Base-by-base conservation (phyloP, 1,139 yeast species). In the Lodderomyces beijingensis region DNA sequence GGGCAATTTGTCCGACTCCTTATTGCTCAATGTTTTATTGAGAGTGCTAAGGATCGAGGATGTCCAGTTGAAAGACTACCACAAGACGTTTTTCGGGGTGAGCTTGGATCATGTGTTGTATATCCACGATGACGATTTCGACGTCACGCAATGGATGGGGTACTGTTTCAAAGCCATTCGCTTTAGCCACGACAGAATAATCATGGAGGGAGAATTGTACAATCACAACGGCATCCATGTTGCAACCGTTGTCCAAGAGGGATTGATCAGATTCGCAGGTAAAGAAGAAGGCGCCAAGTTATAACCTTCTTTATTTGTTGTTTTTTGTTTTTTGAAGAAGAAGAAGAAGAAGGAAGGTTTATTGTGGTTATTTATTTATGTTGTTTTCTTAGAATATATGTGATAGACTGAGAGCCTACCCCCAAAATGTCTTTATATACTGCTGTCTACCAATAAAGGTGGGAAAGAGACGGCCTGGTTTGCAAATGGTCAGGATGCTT, bases 171-270 rank as follows among this genome's bases (percentile, higher is more conserved):
- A 62, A 35, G 70, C 75, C 21, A 56, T 76, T n/a, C 64, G 78
- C 39, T 62, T 79, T 4, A 68, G 70, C 12, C 66, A 70, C 40
- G 73, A 73, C 35, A 65, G 84, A 41, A 77, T 77, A 5, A 52
- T 82, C 29, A 57, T 79, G 43, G 71, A 70, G 42, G 85, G 79
- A 8, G 81, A 80, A 39, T 62, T 81, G 47, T 83, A 62, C 50
- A 60, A 69, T 33, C 46, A 47, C 19, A 63, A 68, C 22, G 79
- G 81, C 1, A 62, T 61, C 11, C 73, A 80, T 38, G 70, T 79
- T 3, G 86, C 87, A 2, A 70, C 82, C 0, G 65, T 80, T 4
- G 51, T 78, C 7, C 93, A 83, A 53, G 89, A 83, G 53, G 89
- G 85, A 0, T 59, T 77, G 39, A 70, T 62, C 6, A 44, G 44